phyloP scores from a whole-genome alignment of 2,329 filamentous ascomycete genomes.

The Arthroderma uncinatum region DNA sequence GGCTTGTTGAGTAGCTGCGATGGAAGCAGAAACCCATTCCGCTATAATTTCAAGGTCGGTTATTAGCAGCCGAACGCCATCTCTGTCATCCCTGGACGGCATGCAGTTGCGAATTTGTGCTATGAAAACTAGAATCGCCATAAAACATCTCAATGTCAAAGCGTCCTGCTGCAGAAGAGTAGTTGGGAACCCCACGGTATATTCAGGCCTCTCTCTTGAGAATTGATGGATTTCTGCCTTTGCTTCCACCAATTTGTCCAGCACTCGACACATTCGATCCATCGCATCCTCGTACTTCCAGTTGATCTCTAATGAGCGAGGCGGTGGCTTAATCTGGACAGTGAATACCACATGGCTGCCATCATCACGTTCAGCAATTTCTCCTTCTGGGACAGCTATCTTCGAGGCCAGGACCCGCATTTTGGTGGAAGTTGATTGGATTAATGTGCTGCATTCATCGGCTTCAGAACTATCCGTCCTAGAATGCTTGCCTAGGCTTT shows the following conservation, averaged over 20 bases:
- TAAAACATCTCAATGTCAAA: neutral
- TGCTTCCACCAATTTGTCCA: neutral
- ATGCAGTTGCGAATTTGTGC: too few relatives aligned
- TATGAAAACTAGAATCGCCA: neutral
- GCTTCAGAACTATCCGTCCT: neutral
- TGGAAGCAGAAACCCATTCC: neutral
- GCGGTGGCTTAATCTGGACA: neutral
- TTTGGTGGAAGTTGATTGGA: neutral
- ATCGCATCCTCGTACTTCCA: neutral
- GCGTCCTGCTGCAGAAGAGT: neutral
- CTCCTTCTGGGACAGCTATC: neutral
- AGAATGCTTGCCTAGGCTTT: neutral
- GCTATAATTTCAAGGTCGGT: neutral
- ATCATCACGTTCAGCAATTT: neutral
- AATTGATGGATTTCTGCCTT: neutral
- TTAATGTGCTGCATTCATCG: neutral
- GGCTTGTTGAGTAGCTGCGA: neutral
- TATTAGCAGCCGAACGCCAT: neutral
- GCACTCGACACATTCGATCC: neutral
- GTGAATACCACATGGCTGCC: neutral
- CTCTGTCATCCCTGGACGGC: neutral
- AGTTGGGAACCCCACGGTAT: neutral
- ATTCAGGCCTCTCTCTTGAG: neutral
- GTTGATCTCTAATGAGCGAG: neutral
- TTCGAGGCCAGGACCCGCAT: neutral